Base-by-base conservation (phyloP, 2,329 filamentous ascomycete species). In the Alternaria solani region DNA sequence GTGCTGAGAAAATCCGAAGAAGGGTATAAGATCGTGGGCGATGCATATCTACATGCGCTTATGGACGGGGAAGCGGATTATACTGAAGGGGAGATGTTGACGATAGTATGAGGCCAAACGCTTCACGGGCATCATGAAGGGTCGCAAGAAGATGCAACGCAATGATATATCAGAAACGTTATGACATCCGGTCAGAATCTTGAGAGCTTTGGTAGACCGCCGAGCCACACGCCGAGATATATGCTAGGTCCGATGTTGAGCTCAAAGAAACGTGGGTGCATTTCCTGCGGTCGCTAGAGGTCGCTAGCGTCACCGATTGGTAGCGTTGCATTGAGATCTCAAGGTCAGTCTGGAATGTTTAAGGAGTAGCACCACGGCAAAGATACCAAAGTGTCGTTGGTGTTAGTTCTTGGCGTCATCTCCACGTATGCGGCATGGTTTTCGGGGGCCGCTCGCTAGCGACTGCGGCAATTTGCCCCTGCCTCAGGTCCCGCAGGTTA, bases 381-480 rank as follows among this genome's bases (percentile, higher is more conserved):
- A 23, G 9, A 4, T 14, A 42, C 39, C 20, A 20, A 16, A 20
- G 32, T 7, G 16, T 26, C 46, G 32, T 25, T 25, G 8, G 4
- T 20, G 25, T 26, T 49, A 38, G 20, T 23, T n/a, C 20, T 38
- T 49, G 20, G 32, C 32, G 32, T 36, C 4, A 49, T 49, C 46
- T 38, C 46, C 46, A 49, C 32, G 14, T n/a, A 38, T 36, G 12
- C 18, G 16, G 34, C n/a, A n/a, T 36, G 20, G 23, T 49, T n/a
- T 38, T 34, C 20, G 46, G 32, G 20, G 32, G 30, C 20, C 20
- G 46, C 20, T 36, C 32, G 46, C 46, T 38, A 49, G 34, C 46
- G 14, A 18, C 38, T 12, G 20, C 26, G 46, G 20, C 25, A 49
- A 49, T 49, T 49, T 49, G 32, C 46, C 46, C 46, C 46, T 49